Conservation (phyloP, 768 basidiomycete genomes). For the Roridomyces roridus region DNA sequence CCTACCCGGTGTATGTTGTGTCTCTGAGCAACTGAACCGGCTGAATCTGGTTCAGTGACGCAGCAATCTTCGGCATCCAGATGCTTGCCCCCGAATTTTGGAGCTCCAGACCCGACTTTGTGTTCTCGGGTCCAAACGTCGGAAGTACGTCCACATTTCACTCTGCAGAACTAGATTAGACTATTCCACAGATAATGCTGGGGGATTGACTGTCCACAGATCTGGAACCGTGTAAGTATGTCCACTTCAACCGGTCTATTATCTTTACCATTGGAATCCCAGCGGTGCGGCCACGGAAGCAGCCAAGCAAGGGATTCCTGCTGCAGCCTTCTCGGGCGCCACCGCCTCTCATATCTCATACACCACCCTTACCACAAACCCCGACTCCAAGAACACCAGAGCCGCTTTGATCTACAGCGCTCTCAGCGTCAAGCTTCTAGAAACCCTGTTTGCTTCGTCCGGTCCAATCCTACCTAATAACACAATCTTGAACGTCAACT, state of each 20-base stretch:
- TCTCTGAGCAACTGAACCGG: not conserved
- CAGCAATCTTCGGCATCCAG: conserved; percentile 48
- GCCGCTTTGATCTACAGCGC: conserved; percentile 50
- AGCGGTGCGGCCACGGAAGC: conserved; percentile 59
- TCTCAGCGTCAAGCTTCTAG: conserved; percentile 47
- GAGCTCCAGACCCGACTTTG: conserved; percentile 44
- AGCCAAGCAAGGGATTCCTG: conserved; percentile 47
- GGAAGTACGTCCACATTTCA: conserved; percentile 34
- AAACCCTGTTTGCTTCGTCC: conserved; percentile 35
- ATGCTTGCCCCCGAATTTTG: conserved; percentile 50
- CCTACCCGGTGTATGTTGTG: conserved; percentile 35
- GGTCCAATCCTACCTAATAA: conserved; percentile 47
- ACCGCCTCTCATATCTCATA: conserved; percentile 47
- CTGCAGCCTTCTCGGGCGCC: conserved; percentile 13
- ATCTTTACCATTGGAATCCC: not conserved
- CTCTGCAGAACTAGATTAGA: not conserved
- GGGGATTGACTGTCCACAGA: conserved; percentile 34
- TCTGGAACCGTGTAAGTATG: conserved; percentile 51
- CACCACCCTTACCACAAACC: conserved; percentile 49
- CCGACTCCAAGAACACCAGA: conserved; percentile 38
- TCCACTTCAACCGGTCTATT: not conserved
- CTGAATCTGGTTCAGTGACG: conserved; percentile 33
- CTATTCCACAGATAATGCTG: conserved; percentile 34
- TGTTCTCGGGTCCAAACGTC: conserved; percentile 54
- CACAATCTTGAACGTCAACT: conserved; percentile 55